phyloP scores from a whole-genome alignment of 495 filamentous ascomycete species.

The Talaromyces stipitatus region DNA sequence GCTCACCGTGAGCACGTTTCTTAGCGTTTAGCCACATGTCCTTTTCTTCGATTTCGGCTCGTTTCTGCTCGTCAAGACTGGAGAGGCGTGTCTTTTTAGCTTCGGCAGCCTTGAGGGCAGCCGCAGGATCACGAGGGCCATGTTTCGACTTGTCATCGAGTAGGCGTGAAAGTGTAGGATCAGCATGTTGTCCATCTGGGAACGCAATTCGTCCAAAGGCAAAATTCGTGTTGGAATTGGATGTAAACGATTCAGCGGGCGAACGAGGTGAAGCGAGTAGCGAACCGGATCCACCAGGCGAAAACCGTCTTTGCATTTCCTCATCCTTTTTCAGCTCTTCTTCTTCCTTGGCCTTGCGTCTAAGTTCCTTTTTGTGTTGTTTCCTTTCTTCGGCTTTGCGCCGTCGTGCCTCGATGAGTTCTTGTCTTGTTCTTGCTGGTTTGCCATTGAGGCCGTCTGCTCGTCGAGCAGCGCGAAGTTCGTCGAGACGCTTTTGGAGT shows the following conservation, averaged over 20 bases:
- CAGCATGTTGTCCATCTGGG: slow-evolving; percentile 69
- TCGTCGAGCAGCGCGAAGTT: slow-evolving; percentile 71
- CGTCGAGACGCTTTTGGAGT: slow-evolving; percentile 71
- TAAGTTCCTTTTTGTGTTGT: slow-evolving; percentile 75
- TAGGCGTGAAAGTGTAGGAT: slow-evolving; percentile 55
- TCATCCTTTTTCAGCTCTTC: slow-evolving; percentile 63
- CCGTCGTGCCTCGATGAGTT: slow-evolving; percentile 81
- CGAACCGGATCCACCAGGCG: slow-evolving; percentile 44
- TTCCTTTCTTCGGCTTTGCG: slow-evolving; percentile 80
- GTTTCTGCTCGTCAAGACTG: slow-evolving; percentile 66
- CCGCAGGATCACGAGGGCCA: slow-evolving; percentile 73
- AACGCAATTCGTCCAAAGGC: slow-evolving; percentile 84
- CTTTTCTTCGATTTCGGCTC: slow-evolving; percentile 80
- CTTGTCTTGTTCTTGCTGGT: slow-evolving; percentile 73
- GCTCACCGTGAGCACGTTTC: slow-evolving; percentile 82
- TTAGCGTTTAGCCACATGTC: slow-evolving; percentile 89
- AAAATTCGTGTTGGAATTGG: slow-evolving; percentile 54
- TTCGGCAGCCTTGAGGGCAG: slow-evolving; percentile 59
- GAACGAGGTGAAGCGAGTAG: slow-evolving; percentile 49
- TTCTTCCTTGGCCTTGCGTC: slow-evolving; percentile 65
- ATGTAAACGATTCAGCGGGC: slow-evolving; percentile 32
- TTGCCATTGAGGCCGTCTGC: slow-evolving; percentile 73
- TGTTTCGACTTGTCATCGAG: slow-evolving; percentile 54
- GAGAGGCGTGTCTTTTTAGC: slow-evolving; percentile 67
- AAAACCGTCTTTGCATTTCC: slow-evolving; percentile 51